These are phyloP conservation scores for Zymoseptoria crescenta DNA, from an alignment of 2,329 filamentous ascomycete species.

Conservation along the genomic window DNA sequence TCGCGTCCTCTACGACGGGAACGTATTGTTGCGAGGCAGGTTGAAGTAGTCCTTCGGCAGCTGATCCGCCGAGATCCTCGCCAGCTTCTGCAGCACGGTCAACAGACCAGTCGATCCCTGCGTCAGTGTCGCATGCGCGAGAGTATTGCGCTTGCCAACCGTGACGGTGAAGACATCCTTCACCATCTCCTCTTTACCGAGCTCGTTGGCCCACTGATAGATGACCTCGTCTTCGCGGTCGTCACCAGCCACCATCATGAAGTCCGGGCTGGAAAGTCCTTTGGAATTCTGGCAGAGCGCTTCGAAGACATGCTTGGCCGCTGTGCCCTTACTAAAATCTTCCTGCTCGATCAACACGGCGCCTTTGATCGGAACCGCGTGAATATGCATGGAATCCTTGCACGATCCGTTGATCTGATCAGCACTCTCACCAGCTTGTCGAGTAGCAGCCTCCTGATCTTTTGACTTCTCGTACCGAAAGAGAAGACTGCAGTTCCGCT, in stretches of 20 bases:
- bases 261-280: conserved; percentile 52
- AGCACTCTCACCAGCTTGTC: conserved; percentile 81
- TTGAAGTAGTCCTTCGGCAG: conserved; percentile 24
- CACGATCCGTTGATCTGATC: conserved; percentile 94
- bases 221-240: conserved; percentile 89
- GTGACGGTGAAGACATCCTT: conserved; percentile 73
- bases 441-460: conserved; percentile 64
- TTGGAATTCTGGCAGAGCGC: conserved; percentile 22
- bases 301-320: conserved; percentile 65
- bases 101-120: conserved; percentile 77
- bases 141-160: conserved; percentile 77
- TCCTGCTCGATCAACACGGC: conserved; percentile 77
- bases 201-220: conserved; percentile 84
- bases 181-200: conserved; percentile 47
- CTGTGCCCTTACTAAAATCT: conserved; percentile 81
- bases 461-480: conserved; percentile 84
- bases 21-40: conserved; percentile 16
- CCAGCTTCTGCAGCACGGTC: conserved; percentile 25
- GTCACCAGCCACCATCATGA: conserved; percentile 82
- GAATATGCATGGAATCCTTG: conserved; percentile 65
- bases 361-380: conserved; percentile 69
- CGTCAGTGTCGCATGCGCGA: conserved; percentile 75
- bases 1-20: conserved; percentile 7
- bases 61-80: conserved; percentile 24
- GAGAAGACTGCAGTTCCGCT: conserved; percentile 82